Base-by-base conservation (phyloP, 2,329 filamentous ascomycete species). In the Neonectria ditissima region DNA sequence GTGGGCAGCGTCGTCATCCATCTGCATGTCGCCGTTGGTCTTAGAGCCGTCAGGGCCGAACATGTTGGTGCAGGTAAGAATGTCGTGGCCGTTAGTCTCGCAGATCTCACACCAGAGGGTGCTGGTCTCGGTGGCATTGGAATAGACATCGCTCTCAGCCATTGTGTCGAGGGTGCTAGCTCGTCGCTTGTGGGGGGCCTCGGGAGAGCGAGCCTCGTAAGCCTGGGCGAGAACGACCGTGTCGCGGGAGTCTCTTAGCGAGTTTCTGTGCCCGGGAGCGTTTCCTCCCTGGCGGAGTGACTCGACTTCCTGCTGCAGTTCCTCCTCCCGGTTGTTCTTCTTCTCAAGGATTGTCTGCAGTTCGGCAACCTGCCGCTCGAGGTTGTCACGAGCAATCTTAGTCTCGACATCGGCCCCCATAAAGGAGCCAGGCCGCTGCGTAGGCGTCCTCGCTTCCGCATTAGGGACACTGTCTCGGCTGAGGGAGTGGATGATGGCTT, bases 401-500 rank as follows among this genome's bases (percentile, higher is more conserved):
- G 67, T 73, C 41, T 74, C 75, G 13, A 73, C 63, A 73, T 77
- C 65, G 28, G 70, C 69, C 16, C 75, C 76, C 39, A 77, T 73
- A 53, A 81, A 75, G 1, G 81, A 81, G n/a, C 74, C 75, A 7
- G 73, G 69, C 24, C 74, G 73, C 45, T 70, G 73, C 4, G 68
- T 70, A 6, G 75, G 71, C 5, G 70, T 70, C n/a, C 65, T 71
- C 65, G 78, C 73, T 73, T 81, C 65, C 75, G 76, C 45, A 28
- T 79, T 62, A 4, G 83, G 82, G n/a, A 86, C 81, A 11, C 90
- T 87, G 69, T 93, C 93, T 65, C 93, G 87, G 77, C 94, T 97
- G 39, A 99, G 84, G 18, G 93, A 97, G 80, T 98, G 95, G 65
- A 99, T 98, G 75, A 99, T 98, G 45, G 96, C 95, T 80, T 98